phyloP scores from a whole-genome alignment of 768 basidiomycete species.

The Lentinus brumalis region DNA sequence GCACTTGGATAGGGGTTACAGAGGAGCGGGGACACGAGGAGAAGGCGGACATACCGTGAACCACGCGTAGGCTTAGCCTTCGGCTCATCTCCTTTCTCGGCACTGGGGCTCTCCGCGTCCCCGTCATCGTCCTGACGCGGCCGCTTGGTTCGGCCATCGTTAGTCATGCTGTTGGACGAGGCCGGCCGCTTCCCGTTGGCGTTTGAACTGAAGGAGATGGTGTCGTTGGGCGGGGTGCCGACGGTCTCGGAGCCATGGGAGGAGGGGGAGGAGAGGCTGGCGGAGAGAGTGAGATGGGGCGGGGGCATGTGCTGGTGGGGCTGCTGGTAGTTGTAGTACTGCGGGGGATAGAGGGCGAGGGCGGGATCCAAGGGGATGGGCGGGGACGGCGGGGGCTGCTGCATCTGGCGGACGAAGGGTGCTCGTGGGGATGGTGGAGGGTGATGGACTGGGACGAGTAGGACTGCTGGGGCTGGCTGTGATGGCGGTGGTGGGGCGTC shows the following conservation, averaged over 20 bases:
- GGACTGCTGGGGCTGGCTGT: conserved; percentile 26
- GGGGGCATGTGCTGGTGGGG: conserved; percentile 47
- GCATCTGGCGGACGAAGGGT: conserved; percentile 46
- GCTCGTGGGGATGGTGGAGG: conserved; percentile 40
- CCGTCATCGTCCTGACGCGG: conserved; percentile 60
- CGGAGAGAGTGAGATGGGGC: conserved; percentile 56
- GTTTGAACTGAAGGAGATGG: conserved; percentile 46
- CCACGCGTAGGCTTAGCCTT: conserved; percentile 87
- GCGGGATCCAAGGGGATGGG: conserved; percentile 72
- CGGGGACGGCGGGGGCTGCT: conserved; percentile 59
- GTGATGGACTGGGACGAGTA: conserved; percentile 35
- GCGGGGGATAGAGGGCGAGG: conserved; percentile 35
- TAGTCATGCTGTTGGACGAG: conserved; percentile 43
- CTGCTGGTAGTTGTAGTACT: conserved; percentile 55
- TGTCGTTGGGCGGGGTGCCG: conserved; percentile 72
- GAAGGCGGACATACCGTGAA: conserved; percentile 58
- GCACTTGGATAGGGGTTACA: conserved; percentile 52
- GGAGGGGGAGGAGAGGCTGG: conserved; percentile 74
- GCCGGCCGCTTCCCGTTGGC: conserved; percentile 69
- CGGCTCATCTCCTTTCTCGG: conserved; percentile 58
- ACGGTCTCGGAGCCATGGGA: conserved; percentile 78
- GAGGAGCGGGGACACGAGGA: conserved; percentile 2
- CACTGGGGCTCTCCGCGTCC: conserved; percentile 47
- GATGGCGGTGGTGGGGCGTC: conserved; percentile 28
- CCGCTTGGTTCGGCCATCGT: conserved; percentile 55